Conservation (phyloP, 768 basidiomycete genomes). For the Mycena filopes region DNA sequence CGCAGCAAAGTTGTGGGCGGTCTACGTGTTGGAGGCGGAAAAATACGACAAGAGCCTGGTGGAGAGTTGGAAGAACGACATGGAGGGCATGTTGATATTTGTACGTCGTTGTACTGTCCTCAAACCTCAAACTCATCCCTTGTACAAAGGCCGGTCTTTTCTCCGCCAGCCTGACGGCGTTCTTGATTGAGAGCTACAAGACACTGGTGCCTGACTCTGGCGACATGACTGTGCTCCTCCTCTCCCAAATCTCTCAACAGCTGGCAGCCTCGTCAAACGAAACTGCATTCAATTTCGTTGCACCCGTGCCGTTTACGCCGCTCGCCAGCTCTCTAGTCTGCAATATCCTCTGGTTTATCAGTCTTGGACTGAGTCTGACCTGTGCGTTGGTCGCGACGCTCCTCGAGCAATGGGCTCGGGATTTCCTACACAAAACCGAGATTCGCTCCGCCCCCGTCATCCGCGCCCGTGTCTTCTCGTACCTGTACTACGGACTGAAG, state of each 20-base stretch:
- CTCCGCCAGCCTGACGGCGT: background rate
- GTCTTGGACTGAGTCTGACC: background rate
- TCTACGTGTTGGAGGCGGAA: too few species aligned
- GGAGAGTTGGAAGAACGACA: background rate
- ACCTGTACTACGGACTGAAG: too few species aligned
- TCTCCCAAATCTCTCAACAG: too few species aligned
- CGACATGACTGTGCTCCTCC: too few species aligned
- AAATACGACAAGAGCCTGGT: too few species aligned
- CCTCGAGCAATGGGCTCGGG: too few species aligned
- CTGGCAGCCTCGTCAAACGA: background rate
- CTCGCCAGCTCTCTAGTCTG: background rate
- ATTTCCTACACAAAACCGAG: too few species aligned
- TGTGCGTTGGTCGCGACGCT: too few species aligned
- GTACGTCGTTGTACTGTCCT: background rate
- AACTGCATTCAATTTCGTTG: background rate
- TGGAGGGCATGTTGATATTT: background rate
- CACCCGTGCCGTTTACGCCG: background rate
- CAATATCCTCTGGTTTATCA: background rate
- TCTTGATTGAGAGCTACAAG: slow-evolving; percentile 1
- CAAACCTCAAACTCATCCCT: background rate
- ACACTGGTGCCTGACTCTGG: background rate
- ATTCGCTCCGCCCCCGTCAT: too few species aligned
- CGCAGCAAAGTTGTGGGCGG: too few species aligned
- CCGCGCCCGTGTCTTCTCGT: too few species aligned
- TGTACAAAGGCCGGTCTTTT: slow-evolving; percentile 1